Evolutionary conservation across 805 yeast species (phyloP).

Genomic region (Tetrapisispora fleetii): DNA sequence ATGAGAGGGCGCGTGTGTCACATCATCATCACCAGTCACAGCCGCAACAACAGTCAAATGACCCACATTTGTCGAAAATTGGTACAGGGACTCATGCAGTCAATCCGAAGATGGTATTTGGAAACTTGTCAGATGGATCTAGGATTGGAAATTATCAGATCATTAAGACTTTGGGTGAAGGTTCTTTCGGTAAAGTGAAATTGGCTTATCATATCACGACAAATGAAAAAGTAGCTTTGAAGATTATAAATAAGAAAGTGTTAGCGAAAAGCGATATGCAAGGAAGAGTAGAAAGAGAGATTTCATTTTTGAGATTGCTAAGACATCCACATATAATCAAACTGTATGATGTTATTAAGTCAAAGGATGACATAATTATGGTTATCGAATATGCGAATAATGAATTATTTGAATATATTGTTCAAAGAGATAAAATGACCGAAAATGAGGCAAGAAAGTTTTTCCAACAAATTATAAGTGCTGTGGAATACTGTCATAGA

Average conservation of each 20-base stretch:
- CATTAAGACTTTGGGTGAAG: slow-evolving; percentile 88
- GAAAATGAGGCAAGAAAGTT: slow-evolving; percentile 88
- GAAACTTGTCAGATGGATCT: slow-evolving; percentile 25
- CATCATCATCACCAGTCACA: slow-evolving; percentile 15
- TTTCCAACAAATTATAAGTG: slow-evolving; percentile 93
- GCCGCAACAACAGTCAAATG: slow-evolving; percentile 17
- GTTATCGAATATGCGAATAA: slow-evolving; percentile 96
- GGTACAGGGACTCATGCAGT: slow-evolving; percentile 4
- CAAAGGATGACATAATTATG: slow-evolving; percentile 93
- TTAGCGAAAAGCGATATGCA: slow-evolving; percentile 95
- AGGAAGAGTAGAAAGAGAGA: slow-evolving; percentile 91
- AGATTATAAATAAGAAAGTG: slow-evolving; percentile 85
- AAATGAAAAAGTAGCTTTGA: slow-evolving; percentile 85
- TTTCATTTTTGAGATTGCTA: slow-evolving; percentile 73
- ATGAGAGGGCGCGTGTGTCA: not conserved
- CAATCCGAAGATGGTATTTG: slow-evolving; percentile 4
- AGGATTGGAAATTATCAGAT: slow-evolving; percentile 89
- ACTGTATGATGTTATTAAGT: slow-evolving; percentile 87
- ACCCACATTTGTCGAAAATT: slow-evolving; percentile 4
- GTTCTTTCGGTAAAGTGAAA: slow-evolving; percentile 93
- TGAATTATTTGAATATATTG: slow-evolving; percentile 90
- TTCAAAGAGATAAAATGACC: slow-evolving; percentile 85
- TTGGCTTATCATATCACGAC: slow-evolving; percentile 83
- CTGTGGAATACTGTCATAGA: slow-evolving; percentile 92
- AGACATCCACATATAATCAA: slow-evolving; percentile 96